These are phyloP conservation scores for Linnemannia hyalina DNA, from an alignment of 192 early-diverging fungal species.

Conservation along the genomic window DNA sequence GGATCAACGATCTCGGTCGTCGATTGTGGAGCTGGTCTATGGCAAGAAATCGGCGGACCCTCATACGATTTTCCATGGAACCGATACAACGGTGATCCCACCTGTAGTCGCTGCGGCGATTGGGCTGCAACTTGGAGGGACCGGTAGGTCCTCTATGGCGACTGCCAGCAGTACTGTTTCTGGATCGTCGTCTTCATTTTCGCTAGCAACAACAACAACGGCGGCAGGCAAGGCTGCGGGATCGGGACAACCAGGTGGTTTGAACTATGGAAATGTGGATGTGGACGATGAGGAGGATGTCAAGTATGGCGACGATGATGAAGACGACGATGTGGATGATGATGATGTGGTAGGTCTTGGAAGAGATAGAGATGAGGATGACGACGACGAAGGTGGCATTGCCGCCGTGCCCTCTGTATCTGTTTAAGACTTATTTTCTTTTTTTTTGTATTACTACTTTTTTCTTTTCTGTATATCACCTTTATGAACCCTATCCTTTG, in stretches of 20 bases:
- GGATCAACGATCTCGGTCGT: slow-evolving; percentile 22
- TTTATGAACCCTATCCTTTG: not conserved
- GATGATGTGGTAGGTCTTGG: slow-evolving; percentile 6
- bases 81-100: not conserved
- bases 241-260: not conserved
- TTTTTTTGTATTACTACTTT: slow-evolving; percentile 16
- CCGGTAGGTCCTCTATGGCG: not conserved
- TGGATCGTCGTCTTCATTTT: not conserved
- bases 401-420: slow-evolving; percentile 41
- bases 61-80: not conserved
- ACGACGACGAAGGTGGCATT: slow-evolving; percentile 45
- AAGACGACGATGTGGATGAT: slow-evolving; percentile 30
- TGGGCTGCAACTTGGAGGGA: not conserved
- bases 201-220: slow-evolving; percentile 17
- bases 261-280: slow-evolving; percentile 44
- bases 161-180: not conserved
- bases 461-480: slow-evolving; percentile 23
- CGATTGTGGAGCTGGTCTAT: not conserved
- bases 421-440: not conserved
- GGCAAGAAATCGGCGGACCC: slow-evolving; percentile 4
- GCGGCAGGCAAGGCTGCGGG: not conserved
- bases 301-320: slow-evolving; percentile 46
- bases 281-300: slow-evolving; percentile 54
- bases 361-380: slow-evolving; percentile 9
- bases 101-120: not conserved